Evolutionary conservation across 768 basidiomycete genomes (phyloP), one percentile per base, ranked within the genome.

Genomic region (Zangia roseola): DNA sequence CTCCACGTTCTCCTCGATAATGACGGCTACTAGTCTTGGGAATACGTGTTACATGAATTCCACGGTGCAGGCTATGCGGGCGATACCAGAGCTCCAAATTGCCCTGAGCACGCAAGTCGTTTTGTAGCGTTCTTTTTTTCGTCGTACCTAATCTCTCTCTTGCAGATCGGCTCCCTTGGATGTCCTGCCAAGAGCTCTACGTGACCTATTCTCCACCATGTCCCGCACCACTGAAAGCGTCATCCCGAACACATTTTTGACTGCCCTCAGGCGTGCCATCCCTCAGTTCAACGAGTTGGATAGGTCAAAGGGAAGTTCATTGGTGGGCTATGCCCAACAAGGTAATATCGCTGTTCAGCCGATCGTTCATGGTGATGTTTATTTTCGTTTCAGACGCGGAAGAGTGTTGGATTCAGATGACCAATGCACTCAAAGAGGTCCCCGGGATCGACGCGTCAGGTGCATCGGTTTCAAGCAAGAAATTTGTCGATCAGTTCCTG

Each of bases 1-100:
- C 24, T 34, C 35, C 0, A 1, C 13, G 7, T 26, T 14, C 20
- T 44, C 23, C 24, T 20, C 9, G 28, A 23, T 39, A 10, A 34
- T 42, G 48, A 55, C 41, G 4, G 34, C 34, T 14, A 14, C 42
- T 16, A 83, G 81, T 61, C 72, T 94, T 31, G 94, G 95, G 30
- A 97, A 97, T 64, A 97, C 94, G 0, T 97, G 95, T 62, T 99
- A 99, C 71, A 92, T 97, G 87, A 98, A 95, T 64, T 84, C 97
- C 1, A 92, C 91, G 2, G 74, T 98, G 2, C 97, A 99, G 72
- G 86, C 89, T n/a, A 78, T 99, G 53, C 88, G 92, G 20, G 84
- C 90, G 4, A 86, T 99, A 42, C 94, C 94, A 2, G 93, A 97
- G 58, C 78, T 99, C 5, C 86, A 88, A 60, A 64, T 75, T 1